A percentile compares a stretch with the other conserved stretches of the same genome.
Conservation (phyloP, 495 filamentous ascomycete species). For the Xylaria castorea region DNA sequence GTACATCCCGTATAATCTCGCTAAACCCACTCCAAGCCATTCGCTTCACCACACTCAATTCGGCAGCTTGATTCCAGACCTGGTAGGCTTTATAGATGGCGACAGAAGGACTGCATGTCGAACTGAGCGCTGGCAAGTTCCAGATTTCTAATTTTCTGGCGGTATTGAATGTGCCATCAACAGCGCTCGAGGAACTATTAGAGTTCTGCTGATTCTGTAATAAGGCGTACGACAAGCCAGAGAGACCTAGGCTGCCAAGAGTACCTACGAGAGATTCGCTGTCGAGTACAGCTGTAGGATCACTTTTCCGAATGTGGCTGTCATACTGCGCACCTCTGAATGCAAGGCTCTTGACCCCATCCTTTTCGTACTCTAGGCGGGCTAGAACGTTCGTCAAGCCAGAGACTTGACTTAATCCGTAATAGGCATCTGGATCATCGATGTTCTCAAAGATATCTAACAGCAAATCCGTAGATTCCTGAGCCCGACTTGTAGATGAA, state of each 20-base stretch:
- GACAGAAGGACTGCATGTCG: constrained; percentile 65
- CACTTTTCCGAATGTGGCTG: constrained; percentile 69
- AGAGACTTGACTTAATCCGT: constrained; percentile 84
- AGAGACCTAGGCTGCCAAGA: constrained; percentile 69
- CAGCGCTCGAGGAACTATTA: constrained; percentile 59
- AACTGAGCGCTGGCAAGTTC: constrained; percentile 80
- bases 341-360: constrained; percentile 85
- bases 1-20: constrained; percentile 65
- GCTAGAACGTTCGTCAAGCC: constrained; percentile 78
- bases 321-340: constrained; percentile 94
- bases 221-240: constrained; percentile 75
- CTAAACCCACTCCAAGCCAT: constrained; percentile 70
- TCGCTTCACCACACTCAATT: constrained; percentile 54
- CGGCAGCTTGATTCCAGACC: constrained; percentile 70
- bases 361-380: constrained; percentile 87
- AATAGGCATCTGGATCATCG: constrained; percentile 94
- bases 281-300: constrained; percentile 50
- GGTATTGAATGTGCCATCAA: constrained; percentile 77
- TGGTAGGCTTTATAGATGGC: constrained; percentile 83
- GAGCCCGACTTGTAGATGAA: constrained; percentile 65
- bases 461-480: constrained; percentile 69
- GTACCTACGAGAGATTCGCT: constrained; percentile 64
- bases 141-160: constrained; percentile 89
- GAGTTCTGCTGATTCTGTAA: constrained; percentile 66
- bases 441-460: constrained; percentile 86